These are phyloP conservation scores for Blastobotrys americana DNA, from an alignment of 805 yeast species.

Conservation along the genomic window DNA sequence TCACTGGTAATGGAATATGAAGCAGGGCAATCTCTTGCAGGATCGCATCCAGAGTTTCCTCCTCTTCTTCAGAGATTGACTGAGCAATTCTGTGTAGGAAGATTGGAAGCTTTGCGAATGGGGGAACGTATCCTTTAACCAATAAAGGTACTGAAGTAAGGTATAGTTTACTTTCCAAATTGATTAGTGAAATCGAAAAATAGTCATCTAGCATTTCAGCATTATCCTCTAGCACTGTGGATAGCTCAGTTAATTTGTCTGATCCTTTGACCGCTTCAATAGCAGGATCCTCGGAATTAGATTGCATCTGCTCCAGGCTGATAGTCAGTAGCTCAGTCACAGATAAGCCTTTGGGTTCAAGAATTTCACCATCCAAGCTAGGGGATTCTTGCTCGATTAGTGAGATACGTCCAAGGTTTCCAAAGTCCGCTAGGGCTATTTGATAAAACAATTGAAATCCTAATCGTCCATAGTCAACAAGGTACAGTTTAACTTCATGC, in stretches of 20 bases:
- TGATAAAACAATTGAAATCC: conserved; percentile 73
- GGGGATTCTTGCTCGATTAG: conserved; percentile 21
- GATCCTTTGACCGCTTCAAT: conserved; percentile 19
- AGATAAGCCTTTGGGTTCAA: conserved; percentile 32
- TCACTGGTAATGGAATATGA: conserved; percentile 57
- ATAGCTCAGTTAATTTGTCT: conserved; percentile 17
- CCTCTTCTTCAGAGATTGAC: conserved; percentile 63
- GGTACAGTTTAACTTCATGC: conserved; percentile 63
- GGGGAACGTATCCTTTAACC: conserved; percentile 55
- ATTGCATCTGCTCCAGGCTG: conserved; percentile 9
- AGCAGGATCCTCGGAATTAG: conserved; percentile 4
- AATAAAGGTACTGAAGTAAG: conserved; percentile 61
- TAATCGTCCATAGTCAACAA: conserved; percentile 74
- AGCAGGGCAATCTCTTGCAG: conserved; percentile 62
- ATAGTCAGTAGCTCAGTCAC: conserved; percentile 9
- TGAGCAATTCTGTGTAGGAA: conserved; percentile 58
- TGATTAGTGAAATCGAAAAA: conserved; percentile 46
- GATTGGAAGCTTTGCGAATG: conserved; percentile 53
- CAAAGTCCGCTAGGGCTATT: conserved; percentile 65
- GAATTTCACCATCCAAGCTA: conserved; percentile 33
- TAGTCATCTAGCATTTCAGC: conserved; percentile 72
- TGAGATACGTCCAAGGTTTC: conserved; percentile 63
- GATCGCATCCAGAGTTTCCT: conserved; percentile 58
- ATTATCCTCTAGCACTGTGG: conserved; percentile 25
- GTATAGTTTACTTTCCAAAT: conserved; percentile 21